phyloP scores from a whole-genome alignment of 306 rosid genomes.

The Dryas octopetala region DNA sequence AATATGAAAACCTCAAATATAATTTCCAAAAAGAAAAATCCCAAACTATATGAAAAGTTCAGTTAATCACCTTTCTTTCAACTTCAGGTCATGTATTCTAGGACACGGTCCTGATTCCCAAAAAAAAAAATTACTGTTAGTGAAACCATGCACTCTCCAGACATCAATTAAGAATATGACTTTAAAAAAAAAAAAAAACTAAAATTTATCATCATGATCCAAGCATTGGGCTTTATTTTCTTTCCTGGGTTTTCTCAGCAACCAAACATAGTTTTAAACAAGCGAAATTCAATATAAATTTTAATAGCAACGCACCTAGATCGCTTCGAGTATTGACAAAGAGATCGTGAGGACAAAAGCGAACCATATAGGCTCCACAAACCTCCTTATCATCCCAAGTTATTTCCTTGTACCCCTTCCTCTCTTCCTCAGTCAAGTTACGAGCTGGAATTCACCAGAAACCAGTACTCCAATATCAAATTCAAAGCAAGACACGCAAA shows the following conservation, averaged over 20 bases:
- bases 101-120: constrained; percentile 80
- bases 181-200: background rate
- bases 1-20: constrained; percentile 2
- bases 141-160: constrained; percentile 16
- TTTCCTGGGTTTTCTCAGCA: background rate
- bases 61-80: constrained; percentile 83
- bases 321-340: constrained; percentile 96
- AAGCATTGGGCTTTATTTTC: background rate
- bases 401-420: constrained; percentile 78
- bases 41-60: background rate
- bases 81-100: constrained; percentile 79
- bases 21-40: background rate
- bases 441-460: constrained; percentile 58
- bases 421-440: constrained; percentile 91
- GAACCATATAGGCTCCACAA: constrained; percentile 90
- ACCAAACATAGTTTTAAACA: background rate
- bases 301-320: constrained; percentile 57
- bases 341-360: constrained; percentile 98
- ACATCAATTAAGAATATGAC: background rate
- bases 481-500: background rate
- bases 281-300: background rate
- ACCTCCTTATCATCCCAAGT: constrained; percentile 93
- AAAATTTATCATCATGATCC: background rate
- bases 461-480: background rate
- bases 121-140: background rate